A percentile compares a stretch with the other conserved stretches of the same genome.
Evolutionary conservation across 2,329 filamentous ascomycete species (phyloP).

Genomic region (Sporothrix pallida): DNA sequence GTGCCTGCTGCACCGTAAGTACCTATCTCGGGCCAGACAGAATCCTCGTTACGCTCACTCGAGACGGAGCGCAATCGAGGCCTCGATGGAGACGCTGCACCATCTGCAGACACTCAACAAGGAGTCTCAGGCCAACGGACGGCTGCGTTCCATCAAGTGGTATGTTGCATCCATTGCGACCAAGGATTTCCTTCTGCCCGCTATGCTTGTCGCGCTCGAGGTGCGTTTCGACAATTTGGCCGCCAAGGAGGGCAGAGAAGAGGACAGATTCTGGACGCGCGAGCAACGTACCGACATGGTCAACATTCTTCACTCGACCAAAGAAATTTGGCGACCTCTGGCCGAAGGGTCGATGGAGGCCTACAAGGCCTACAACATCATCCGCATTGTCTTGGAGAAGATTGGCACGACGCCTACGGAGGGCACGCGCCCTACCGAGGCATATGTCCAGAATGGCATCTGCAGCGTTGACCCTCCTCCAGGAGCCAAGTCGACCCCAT

Average conservation of each 20-base stretch:
- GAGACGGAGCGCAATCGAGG: conserved; percentile 81
- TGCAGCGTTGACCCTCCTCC: neutral
- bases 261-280: conserved; percentile 59
- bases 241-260: conserved; percentile 49
- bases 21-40: conserved; percentile 75
- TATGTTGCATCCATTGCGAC: conserved; percentile 80
- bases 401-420: conserved; percentile 53
- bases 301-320: conserved; percentile 71
- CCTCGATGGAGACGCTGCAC: conserved; percentile 78
- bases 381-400: conserved; percentile 86
- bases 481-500: conserved; percentile 21
- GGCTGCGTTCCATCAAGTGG: conserved; percentile 75
- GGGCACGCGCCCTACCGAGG: neutral
- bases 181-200: conserved; percentile 84
- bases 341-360: conserved; percentile 84
- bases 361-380: conserved; percentile 79
- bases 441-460: neutral
- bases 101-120: conserved; percentile 77
- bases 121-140: conserved; percentile 74
- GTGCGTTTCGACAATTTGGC: conserved; percentile 71
- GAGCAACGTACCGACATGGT: conserved; percentile 77
- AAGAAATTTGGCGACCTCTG: conserved; percentile 79
- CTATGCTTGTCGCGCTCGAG: conserved; percentile 83
- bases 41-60: conserved; percentile 85
- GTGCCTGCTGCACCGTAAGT: conserved; percentile 87